These are phyloP conservation scores for Fraxinus albicans DNA, from an alignment of 305 asterid species.

Conservation along the genomic window DNA sequence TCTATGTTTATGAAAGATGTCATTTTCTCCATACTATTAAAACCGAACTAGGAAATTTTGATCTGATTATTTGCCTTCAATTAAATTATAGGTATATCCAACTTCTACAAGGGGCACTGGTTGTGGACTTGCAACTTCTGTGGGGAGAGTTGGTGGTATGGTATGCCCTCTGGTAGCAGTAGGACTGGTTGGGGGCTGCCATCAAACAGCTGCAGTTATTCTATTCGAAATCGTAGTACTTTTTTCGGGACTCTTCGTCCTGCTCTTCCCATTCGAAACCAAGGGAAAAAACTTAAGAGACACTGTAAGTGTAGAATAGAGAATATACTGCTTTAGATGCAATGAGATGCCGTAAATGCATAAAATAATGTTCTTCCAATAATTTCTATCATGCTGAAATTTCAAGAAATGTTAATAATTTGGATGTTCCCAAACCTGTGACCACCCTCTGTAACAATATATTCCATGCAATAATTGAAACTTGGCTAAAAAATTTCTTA, in stretches of 20 bases:
- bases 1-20: background rate
- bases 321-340: background rate
- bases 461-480: background rate
- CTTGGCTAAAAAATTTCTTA: background rate
- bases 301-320: background rate
- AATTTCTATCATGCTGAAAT: background rate
- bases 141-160: slow-evolving; percentile 69
- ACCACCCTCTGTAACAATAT: background rate
- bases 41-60: background rate
- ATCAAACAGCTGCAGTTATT: slow-evolving; percentile 42
- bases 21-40: background rate
- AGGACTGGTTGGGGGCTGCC: slow-evolving; percentile 59
- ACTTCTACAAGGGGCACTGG: slow-evolving; percentile 53
- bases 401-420: background rate
- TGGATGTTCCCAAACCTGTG: background rate
- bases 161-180: slow-evolving; percentile 65
- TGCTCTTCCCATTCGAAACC: slow-evolving; percentile 54
- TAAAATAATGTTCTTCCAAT: background rate
- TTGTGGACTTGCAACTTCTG: slow-evolving; percentile 44
- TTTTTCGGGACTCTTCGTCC: slow-evolving; percentile 38
- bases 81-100: slow-evolving; percentile 49
- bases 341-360: background rate
- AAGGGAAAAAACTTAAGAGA: slow-evolving; percentile 43
- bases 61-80: background rate
- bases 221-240: slow-evolving; percentile 32